Conservation (phyloP, 2,329 filamentous ascomycete genomes). For the Tothia fuscella region DNA sequence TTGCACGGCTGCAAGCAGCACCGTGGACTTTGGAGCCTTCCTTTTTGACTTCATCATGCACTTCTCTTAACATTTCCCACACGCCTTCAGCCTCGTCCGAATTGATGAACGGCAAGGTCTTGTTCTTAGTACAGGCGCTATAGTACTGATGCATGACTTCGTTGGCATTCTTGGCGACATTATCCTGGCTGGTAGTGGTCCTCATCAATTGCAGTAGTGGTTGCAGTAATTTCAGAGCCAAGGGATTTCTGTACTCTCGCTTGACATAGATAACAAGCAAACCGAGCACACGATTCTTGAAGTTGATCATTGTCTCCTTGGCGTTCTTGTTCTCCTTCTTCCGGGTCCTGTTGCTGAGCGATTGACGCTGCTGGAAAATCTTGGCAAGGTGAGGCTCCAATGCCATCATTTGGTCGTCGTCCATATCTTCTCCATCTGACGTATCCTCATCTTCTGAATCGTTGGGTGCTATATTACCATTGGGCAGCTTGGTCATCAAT, state of each 20-base stretch:
- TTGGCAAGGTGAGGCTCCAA: slow-evolving; percentile 73
- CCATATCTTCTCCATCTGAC: slow-evolving; percentile 62
- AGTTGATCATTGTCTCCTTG: slow-evolving; percentile 79
- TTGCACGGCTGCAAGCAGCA: slow-evolving; percentile 61
- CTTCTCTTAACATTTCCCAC: slow-evolving; percentile 47
- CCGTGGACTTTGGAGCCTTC: slow-evolving; percentile 58
- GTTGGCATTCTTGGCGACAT: slow-evolving; percentile 60
- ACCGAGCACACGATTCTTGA: slow-evolving; percentile 89
- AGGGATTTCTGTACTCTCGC: slow-evolving; percentile 55
- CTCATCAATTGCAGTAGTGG: slow-evolving; percentile 68
- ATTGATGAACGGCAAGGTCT: slow-evolving; percentile 25
- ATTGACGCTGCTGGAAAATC: slow-evolving; percentile 70
- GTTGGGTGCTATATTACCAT: slow-evolving; percentile 45
- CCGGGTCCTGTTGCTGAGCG: slow-evolving; percentile 37
- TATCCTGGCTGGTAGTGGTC: slow-evolving; percentile 63
- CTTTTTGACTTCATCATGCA: slow-evolving; percentile 57
- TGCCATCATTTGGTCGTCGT: slow-evolving; percentile 88
- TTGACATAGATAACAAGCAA: slow-evolving; percentile 76
- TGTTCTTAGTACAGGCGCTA: slow-evolving; percentile 45
- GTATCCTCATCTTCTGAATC: slow-evolving; percentile 49
- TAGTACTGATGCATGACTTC: slow-evolving; percentile 63
- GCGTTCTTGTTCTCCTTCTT: slow-evolving; percentile 82
- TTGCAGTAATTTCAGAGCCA: slow-evolving; percentile 58
- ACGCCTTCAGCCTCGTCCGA: slow-evolving; percentile 39
- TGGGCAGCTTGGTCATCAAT: slow-evolving; percentile 53